Evolutionary conservation across 345 rosid species (phyloP).

Genomic region (Brassica cretica): DNA sequence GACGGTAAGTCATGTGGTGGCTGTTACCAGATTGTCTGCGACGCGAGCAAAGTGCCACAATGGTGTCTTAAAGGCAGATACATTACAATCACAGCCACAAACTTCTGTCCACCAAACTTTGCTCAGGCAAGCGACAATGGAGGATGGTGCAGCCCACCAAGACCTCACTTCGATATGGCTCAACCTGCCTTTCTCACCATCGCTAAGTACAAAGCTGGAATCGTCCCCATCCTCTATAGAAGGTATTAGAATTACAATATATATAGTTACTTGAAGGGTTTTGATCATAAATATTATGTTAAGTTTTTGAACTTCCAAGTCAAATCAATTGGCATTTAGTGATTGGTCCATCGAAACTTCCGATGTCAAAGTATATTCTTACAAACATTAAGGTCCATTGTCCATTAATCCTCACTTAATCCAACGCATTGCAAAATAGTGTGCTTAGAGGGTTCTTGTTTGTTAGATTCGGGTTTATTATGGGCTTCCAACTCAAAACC

Average conservation of each 20-base stretch:
- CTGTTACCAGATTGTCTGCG: slow-evolving; percentile 58
- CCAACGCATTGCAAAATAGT: too few species aligned
- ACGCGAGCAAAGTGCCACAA: slow-evolving; percentile 47
- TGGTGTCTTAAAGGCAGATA: slow-evolving; percentile 48
- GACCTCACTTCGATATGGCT: slow-evolving; percentile 5
- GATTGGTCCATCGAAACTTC: too few species aligned
- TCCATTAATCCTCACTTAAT: too few species aligned
- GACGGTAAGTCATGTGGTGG: slow-evolving; percentile 76
- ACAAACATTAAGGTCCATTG: too few species aligned
- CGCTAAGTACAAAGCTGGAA: slow-evolving; percentile 73
- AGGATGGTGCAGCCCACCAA: slow-evolving; percentile 96
- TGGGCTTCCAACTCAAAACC: too few species aligned
- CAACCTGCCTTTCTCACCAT: slow-evolving; percentile 84
- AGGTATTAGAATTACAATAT: neutral
- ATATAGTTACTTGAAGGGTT: too few species aligned
- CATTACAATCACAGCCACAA: slow-evolving; percentile 67
- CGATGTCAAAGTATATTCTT: too few species aligned
- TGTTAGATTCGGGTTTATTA: too few species aligned
- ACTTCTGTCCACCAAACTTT: slow-evolving; percentile 69
- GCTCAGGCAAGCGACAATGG: slow-evolving; percentile 68
- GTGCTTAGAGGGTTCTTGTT: too few species aligned
- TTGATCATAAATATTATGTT: too few species aligned
- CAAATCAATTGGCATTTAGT: too few species aligned
- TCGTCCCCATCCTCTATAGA: slow-evolving; percentile 56
- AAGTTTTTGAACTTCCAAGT: too few species aligned